Evolutionary conservation across 768 basidiomycete species (phyloP), one percentile per base, ranked within the genome.

Genomic region (Kwoniella shandongensis): DNA sequence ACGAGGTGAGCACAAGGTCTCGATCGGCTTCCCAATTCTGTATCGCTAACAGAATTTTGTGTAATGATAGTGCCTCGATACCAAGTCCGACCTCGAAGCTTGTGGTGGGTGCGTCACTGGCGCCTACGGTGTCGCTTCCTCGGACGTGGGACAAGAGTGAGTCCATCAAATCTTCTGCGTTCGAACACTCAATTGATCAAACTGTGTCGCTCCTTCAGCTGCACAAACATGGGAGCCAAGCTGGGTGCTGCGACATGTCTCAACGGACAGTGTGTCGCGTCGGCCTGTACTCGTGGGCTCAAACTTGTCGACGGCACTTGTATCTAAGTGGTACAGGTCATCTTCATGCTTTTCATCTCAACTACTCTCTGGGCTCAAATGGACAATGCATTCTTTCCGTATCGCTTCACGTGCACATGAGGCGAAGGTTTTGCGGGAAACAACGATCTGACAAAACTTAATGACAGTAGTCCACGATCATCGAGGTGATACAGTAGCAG

Each of bases 81-180:
- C 45, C 27, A 18, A 22, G 11, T 25, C 45, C 0, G 54, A 55
- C 11, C 26, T 55, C 3, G 54, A 55, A 18, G 46, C 54, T 11
- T 55, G 54, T 12, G 54, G 54, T 22, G 54, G 54, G 8, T 55
- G 54, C 36, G 6, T 55, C n/a, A 39, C 26, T 29, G 54, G 54
- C 17, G 20, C 27, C 25, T 29, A 44, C 6, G 54, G 46, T 26
- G 42, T 47, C 38, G 25, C 45, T 1, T 20, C 54, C 0, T 15
- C 54, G 0, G 17, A 3, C 1, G 45, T 27, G 27, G 54, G 54
- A 0, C 32, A 47, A 25, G 54, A 55, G 54, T 55, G 20, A 47
- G 54, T 55, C 4, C 3, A 3, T 29, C 18, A 5, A 17, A 4
- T 39, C 36, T 15, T 41, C 2, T 25, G 10, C 13, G 7, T 7